Evolutionary conservation across 1,139 yeast species (phyloP).

Genomic region (Kodamaea sp.): DNA sequence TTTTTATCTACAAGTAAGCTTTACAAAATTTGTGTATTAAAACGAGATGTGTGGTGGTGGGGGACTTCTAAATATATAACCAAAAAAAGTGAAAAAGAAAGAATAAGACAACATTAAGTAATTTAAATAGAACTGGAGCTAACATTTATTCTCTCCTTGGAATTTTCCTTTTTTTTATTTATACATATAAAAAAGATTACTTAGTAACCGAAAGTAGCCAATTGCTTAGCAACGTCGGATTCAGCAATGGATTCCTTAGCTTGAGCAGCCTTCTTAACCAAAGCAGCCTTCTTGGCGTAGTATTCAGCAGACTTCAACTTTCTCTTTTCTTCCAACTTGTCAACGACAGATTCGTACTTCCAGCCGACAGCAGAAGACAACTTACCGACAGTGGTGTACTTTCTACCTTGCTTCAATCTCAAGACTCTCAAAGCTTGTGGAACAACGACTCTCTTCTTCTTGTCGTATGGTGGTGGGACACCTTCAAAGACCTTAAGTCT

Average conservation of each 20-base stretch:
- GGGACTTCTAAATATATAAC: no score
- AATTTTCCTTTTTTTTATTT: constrained; percentile 3
- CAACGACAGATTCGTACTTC: constrained; percentile 98
- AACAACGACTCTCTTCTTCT: constrained; percentile 99
- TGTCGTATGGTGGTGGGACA: constrained; percentile 99
- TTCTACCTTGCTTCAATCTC: constrained; percentile 99
- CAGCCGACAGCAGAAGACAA: constrained; percentile 97
- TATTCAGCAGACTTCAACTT: constrained; percentile 98
- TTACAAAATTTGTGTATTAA: no score
- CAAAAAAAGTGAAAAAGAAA: neutral
- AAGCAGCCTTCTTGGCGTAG: constrained; percentile 98
- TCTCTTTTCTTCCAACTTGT: constrained; percentile 98
- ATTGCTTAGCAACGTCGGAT: constrained; percentile 70
- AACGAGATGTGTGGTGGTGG: no score
- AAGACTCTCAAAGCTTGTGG: constrained; percentile 99
- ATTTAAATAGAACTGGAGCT: neutral
- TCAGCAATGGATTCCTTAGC: constrained; percentile 79
- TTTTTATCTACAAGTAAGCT: no score
- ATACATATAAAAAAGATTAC: constrained; percentile 11
- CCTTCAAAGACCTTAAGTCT: constrained; percentile 99
- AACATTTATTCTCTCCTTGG: constrained; percentile 1
- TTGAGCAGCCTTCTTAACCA: constrained; percentile 83
- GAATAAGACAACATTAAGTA: neutral
- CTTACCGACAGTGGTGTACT: constrained; percentile 98
- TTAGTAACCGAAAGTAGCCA: constrained; percentile 81